Evolutionary conservation across 2,329 filamentous ascomycete genomes (phyloP), one percentile per base, ranked within the genome.

Genomic region (Zymoseptoria ardabiliae): DNA sequence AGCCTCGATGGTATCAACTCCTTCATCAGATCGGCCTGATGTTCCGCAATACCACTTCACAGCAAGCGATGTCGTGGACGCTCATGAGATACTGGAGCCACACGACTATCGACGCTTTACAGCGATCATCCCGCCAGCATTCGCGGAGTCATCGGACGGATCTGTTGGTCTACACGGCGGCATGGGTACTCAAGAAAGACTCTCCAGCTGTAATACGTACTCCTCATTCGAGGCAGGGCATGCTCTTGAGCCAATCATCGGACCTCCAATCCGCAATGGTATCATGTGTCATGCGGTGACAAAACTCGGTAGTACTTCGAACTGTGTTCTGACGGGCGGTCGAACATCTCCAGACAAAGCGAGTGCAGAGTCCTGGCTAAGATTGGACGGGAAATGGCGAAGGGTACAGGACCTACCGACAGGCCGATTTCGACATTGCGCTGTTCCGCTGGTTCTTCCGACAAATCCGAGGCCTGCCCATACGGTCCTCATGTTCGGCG

Each of bases 261-360:
- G 69, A 30, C 66, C 68, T 2, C 68, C 69, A 17, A 56, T 72
- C 50, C 70, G 74, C 53, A 61, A 67, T 59, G 71, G 75, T 45
- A 68, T 77, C 51, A 87, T 93, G 79, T 94, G 90, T 66, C 90
- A 94, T 72, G 88, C 89, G 0, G 78, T 91, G 20, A 92, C 88
- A 20, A 78, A 84, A 54, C 71, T 95, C 4, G 81, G 80, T 1
- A 75, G 78, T 35, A 69, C 65, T 5, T 73, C 75, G 21, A 82
- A 82, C 17, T 81, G 81, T 60, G 74, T 97, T 10, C 77, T 96
- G 53, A 81, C 84, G 28, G 92, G 93, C 22, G 93, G 93, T 4
- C 82, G 92, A 60, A 80, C 82, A n/a, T 93, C 90, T 7, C 91
- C 92, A 4, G 79, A 85, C 11, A 81, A 80, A 28, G 85, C 85